Evolutionary conservation across 208 protist species (phyloP).

Genomic region (Naegleria gruberi): DNA sequence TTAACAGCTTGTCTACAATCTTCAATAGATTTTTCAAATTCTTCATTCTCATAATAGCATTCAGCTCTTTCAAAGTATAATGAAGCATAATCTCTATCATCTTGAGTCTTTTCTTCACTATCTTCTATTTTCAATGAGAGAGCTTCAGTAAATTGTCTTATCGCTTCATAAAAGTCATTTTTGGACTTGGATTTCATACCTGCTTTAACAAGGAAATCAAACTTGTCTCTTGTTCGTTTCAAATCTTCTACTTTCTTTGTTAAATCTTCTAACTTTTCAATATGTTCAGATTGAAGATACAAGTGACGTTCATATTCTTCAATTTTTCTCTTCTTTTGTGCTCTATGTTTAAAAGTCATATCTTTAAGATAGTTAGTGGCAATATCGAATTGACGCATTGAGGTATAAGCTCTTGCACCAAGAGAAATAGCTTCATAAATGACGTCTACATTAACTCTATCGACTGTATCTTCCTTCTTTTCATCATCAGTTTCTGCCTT

Average conservation of each 20-base stretch:
- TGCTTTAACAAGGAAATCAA: neutral
- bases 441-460: neutral
- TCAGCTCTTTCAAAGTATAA: constrained; percentile 8
- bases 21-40: neutral
- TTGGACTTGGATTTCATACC: neutral
- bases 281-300: neutral
- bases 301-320: neutral
- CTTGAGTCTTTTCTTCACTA: neutral
- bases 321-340: neutral
- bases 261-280: neutral
- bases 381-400: neutral
- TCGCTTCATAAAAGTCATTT: neutral
- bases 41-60: neutral
- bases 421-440: neutral
- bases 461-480: neutral
- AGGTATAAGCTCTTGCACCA: neutral
- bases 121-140: neutral
- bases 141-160: neutral
- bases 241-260: neutral
- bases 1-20: neutral
- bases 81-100: neutral
- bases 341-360: neutral
- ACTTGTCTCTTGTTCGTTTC: neutral
- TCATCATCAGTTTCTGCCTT: neutral
- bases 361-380: neutral